These are phyloP conservation scores for Paraconiothyrium brasiliense DNA, from an alignment of 2,329 filamentous ascomycete genomes.

Conservation along the genomic window DNA sequence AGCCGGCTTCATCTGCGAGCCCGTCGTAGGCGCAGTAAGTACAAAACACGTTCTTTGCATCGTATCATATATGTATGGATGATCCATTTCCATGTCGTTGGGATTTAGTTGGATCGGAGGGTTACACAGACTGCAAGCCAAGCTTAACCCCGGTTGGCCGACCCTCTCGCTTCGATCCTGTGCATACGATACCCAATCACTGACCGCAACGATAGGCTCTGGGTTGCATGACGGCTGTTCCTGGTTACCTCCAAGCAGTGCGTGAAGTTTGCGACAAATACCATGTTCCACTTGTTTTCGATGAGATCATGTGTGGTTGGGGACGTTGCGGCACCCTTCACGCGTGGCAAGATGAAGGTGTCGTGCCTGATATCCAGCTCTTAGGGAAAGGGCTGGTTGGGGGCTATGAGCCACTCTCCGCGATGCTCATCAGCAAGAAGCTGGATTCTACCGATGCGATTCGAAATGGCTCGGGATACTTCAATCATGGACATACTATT, in stretches of 20 bases:
- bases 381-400: slow-evolving; percentile 73
- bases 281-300: slow-evolving; percentile 78
- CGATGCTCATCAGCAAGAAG: slow-evolving; percentile 63
- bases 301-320: slow-evolving; percentile 79
- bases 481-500: slow-evolving; percentile 71
- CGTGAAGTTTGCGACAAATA: slow-evolving; percentile 74
- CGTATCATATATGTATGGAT: neutral
- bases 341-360: slow-evolving; percentile 68
- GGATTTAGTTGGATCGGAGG: slow-evolving; percentile 6
- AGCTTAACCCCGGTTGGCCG: slow-evolving; percentile 16
- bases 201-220: slow-evolving; percentile 60
- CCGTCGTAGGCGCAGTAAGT: slow-evolving; percentile 74
- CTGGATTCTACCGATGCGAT: slow-evolving; percentile 59
- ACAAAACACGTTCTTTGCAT: neutral
- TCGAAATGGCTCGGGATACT: slow-evolving; percentile 55
- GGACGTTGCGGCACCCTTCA: slow-evolving; percentile 66
- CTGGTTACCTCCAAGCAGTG: slow-evolving; percentile 76
- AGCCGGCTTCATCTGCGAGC: slow-evolving; percentile 77
- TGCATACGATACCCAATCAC: neutral
- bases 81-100: neutral
- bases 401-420: slow-evolving; percentile 70
- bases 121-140: slow-evolving; percentile 22
- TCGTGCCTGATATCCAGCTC: slow-evolving; percentile 71
- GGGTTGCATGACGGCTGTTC: slow-evolving; percentile 72
- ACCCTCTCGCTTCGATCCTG: neutral